Percentiles rank a stretch among this genome's conserved stretches.
Conservation (phyloP, 139 green algal species). For the Chlorella ohadii region DNA sequence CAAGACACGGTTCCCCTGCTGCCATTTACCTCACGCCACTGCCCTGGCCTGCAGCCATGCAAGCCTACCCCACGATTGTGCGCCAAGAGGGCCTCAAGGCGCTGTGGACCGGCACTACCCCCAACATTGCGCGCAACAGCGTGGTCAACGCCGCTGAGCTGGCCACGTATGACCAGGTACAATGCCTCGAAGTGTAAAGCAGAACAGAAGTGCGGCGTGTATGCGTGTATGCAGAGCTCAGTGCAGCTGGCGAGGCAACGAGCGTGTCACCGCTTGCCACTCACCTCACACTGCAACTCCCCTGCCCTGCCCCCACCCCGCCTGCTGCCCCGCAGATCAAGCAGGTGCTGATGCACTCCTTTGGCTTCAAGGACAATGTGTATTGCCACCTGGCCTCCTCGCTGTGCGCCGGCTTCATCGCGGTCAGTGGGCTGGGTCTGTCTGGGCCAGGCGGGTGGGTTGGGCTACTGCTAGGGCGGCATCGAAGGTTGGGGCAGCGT, state of each 20-base stretch:
- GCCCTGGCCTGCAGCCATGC: conserved; percentile 67
- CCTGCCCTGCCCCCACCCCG: not conserved
- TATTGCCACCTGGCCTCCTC: conserved; percentile 74
- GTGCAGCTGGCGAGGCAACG: too few species aligned
- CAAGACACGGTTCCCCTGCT: too few species aligned
- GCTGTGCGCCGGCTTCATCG: conserved; percentile 92
- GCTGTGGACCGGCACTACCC: conserved; percentile 94
- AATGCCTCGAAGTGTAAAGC: too few species aligned
- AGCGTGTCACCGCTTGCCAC: not conserved
- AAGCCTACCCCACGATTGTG: conserved; percentile 92
- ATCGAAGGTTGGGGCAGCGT: too few species aligned
- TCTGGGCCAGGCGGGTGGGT: too few species aligned
- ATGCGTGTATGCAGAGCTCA: too few species aligned
- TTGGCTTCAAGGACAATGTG: conserved; percentile 55
- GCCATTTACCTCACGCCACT: too few species aligned
- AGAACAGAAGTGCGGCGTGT: too few species aligned
- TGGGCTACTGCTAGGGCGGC: too few species aligned
- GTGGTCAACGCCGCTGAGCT: conserved; percentile 98
- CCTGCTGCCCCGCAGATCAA: conserved; percentile 67
- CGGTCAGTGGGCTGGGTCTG: conserved; percentile 52
- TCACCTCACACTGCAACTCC: not conserved
- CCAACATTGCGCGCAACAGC: conserved; percentile 96
- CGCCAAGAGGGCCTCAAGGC: conserved; percentile 82
- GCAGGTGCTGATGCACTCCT: conserved; percentile 51
- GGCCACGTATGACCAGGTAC: conserved; percentile 94